These are phyloP conservation scores for Thuidium tamariscinum DNA, from an alignment of 225 moss, liverwort and hornwort genomes.

Conservation along the genomic window DNA sequence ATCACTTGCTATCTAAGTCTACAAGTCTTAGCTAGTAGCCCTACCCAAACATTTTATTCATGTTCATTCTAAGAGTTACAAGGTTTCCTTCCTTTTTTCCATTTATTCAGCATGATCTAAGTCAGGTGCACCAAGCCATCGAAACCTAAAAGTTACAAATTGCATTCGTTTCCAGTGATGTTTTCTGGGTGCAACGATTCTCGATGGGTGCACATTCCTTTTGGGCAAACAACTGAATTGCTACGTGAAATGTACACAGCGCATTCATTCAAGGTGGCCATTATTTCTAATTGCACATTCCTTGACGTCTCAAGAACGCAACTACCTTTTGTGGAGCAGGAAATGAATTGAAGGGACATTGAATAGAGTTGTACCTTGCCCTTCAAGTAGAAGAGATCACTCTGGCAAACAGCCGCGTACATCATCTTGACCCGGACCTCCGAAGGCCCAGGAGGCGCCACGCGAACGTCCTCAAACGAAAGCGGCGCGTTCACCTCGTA, in stretches of 20 bases:
- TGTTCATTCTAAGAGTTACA: no score
- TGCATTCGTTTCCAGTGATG: neutral
- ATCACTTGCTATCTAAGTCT: neutral
- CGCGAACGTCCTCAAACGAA: slow-evolving; percentile 23
- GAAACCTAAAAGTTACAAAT: neutral
- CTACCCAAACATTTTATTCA: neutral
- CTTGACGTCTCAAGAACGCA: neutral
- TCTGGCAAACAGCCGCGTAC: slow-evolving; percentile 25
- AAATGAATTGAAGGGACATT: neutral
- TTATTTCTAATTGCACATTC: neutral
- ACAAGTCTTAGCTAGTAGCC: neutral
- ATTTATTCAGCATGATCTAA: neutral
- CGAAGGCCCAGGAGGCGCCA: slow-evolving; percentile 31
- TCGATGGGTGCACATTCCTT: neutral
- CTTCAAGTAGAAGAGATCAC: slow-evolving; percentile 34
- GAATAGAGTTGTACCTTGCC: slow-evolving; percentile 1
- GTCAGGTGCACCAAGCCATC: neutral
- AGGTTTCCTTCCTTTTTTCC: neutral
- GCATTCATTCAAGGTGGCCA: neutral
- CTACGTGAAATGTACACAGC: neutral
- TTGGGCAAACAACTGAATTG: no score
- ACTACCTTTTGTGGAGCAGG: neutral
- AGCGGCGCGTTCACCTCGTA: slow-evolving; percentile 13
- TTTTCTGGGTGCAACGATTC: neutral
- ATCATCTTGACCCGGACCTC: slow-evolving; percentile 39